Conservation (phyloP, 208 protist genomes). For the Kentomonas sorsogonicus region DNA sequence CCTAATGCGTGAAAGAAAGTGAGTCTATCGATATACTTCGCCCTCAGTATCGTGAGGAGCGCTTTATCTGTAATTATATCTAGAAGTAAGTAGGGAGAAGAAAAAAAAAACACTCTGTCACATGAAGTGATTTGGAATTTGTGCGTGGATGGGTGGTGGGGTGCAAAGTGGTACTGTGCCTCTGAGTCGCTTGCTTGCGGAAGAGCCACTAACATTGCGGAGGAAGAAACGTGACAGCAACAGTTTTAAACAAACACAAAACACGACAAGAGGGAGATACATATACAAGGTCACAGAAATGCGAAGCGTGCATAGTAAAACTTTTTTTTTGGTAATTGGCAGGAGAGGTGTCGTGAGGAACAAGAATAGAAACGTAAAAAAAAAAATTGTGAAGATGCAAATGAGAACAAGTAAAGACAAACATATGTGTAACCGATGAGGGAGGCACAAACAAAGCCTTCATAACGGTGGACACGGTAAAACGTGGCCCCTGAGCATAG, state of each 20-base stretch:
- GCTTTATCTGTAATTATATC: neutral
- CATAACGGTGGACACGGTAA: too few species aligned
- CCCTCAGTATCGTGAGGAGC: neutral
- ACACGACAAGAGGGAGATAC: neutral
- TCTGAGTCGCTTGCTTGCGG: too few species aligned
- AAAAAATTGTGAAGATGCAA: neutral
- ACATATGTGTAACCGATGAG: too few species aligned
- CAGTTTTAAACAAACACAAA: slow-evolving; percentile 2
- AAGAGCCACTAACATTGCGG: too few species aligned
- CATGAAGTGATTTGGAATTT: neutral
- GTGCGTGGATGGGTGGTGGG: too few species aligned
- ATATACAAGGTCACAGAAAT: neutral
- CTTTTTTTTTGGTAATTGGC: slow-evolving; percentile 6
- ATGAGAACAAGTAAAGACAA: neutral
- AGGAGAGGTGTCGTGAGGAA: slow-evolving; percentile 32
- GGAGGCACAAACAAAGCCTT: too few species aligned
- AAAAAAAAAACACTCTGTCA: slow-evolving; percentile 6
- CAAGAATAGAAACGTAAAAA: slow-evolving; percentile 47
- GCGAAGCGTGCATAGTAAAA: slow-evolving; percentile 9
- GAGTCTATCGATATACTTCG: too few species aligned
- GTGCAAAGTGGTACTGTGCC: too few species aligned
- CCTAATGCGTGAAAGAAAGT: too few species aligned
- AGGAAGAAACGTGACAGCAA: slow-evolving; percentile 2
- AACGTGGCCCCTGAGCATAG: too few species aligned
- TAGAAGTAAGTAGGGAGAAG: neutral